phyloP scores from a whole-genome alignment of 73 alveolate genomes.

The Tetrahymena malaccensis region DNA sequence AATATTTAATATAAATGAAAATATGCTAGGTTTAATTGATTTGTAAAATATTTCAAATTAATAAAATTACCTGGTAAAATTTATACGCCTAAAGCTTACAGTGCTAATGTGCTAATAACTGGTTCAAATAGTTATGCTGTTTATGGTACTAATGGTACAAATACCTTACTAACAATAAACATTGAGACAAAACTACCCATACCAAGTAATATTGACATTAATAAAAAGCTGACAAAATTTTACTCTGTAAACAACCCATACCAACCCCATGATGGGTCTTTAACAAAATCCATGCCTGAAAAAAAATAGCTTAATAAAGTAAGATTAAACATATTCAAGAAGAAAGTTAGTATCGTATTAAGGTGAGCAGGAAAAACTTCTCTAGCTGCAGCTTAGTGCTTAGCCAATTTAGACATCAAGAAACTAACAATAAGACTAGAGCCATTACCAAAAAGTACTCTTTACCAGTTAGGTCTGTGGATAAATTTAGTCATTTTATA shows the following conservation, averaged over 20 bases:
- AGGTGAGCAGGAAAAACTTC: constrained; percentile 15
- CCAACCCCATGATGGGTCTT: constrained; percentile 36
- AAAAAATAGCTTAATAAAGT: constrained; percentile 1
- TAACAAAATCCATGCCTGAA: constrained; percentile 3
- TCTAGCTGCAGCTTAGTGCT: constrained; percentile 1
- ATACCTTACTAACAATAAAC: constrained; percentile 5
- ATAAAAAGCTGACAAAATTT: constrained; percentile 15
- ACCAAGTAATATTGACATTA: not conserved
- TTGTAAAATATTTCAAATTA: no score
- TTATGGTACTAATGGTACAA: constrained; percentile 22
- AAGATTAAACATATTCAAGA: constrained; percentile 4
- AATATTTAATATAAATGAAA: no score
- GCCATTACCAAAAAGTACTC: constrained; percentile 25
- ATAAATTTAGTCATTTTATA: not conserved
- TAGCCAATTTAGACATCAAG: not conserved
- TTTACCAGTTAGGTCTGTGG: constrained; percentile 9
- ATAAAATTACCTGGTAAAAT: not conserved
- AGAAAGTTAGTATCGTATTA: not conserved
- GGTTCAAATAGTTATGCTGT: constrained; percentile 29
- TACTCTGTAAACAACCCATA: constrained; percentile 11
- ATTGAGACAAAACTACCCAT: constrained; percentile 17
- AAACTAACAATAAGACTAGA: not conserved
- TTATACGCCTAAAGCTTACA: not conserved
- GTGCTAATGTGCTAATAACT: not conserved
- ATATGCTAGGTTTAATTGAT: no score